Percentiles rank a stretch among this genome's conserved stretches.
Conservation (phyloP, 768 basidiomycete genomes). For the Lactarius akahatsu region DNA sequence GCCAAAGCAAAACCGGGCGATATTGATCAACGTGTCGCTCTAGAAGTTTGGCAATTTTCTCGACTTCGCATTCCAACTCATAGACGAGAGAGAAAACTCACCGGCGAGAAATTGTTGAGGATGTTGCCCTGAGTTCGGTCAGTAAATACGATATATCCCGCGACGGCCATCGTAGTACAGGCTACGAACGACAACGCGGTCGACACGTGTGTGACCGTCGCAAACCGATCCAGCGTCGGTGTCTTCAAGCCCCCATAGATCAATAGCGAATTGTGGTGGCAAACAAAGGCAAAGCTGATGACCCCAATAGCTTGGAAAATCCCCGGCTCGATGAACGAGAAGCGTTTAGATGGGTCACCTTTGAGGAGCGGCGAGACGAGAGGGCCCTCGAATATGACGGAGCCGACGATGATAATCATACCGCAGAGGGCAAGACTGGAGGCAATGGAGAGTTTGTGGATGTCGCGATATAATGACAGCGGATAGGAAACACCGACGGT, state of each 20-base stretch:
- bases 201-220: conserved; percentile 89
- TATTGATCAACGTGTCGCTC: conserved; percentile 87
- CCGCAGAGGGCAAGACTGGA: conserved; percentile 87
- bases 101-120: conserved; percentile 87
- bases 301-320: conserved; percentile 96
- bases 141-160: conserved; percentile 87
- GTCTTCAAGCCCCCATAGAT: conserved; percentile 93
- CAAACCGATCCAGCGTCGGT: conserved; percentile 92
- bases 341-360: conserved; percentile 72
- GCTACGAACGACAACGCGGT: conserved; percentile 80
- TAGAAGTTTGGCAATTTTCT: conserved; percentile 32
- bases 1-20: conserved; percentile 92
- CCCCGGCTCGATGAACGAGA: conserved; percentile 74
- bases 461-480: conserved; percentile 92
- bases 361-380: conserved; percentile 69
- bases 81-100: conserved; percentile 36
- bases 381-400: conserved; percentile 81
- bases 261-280: conserved; percentile 95
- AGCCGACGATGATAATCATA: conserved; percentile 90
- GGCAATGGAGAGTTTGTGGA: conserved; percentile 93
- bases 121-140: conserved; percentile 94
- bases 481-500: conserved; percentile 91
- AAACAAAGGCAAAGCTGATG: conserved; percentile 95
- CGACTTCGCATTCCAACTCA: background rate
- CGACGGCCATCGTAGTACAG: conserved; percentile 81